Evolutionary conservation across 352 stramenopile species (phyloP).

Genomic region (Globisporangium orthogonon): DNA sequence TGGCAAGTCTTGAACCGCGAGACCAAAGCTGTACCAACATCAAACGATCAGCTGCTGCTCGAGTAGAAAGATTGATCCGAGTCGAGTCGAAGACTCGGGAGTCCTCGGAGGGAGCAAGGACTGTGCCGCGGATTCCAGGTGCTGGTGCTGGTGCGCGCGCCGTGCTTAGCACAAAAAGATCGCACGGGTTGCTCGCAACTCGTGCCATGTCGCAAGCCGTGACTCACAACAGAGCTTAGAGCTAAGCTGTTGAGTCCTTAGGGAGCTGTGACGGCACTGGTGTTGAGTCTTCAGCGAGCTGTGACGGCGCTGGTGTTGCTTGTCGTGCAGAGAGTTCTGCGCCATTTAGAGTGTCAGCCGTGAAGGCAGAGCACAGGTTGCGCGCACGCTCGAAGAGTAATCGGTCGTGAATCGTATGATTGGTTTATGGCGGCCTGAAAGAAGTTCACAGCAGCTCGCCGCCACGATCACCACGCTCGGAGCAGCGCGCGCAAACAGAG

Average conservation of each 20-base stretch:
- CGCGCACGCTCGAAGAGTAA: not conserved
- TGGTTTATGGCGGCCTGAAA: not conserved
- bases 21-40: no score
- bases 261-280: not conserved
- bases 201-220: not conserved
- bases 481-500: not conserved
- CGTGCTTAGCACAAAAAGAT: not conserved
- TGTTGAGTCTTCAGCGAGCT: not conserved
- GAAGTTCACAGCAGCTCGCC: not conserved
- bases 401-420: not conserved
- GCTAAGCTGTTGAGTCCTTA: not conserved
- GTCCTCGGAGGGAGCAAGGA: no score
- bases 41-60: no score
- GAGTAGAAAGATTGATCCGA: no score
- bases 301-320: not conserved
- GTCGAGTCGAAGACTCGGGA: not conserved
- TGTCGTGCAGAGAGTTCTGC: not conserved
- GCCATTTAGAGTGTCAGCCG: not conserved
- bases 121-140: not conserved
- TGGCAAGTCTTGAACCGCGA: no score
- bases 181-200: not conserved
- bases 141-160: not conserved
- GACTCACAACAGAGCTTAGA: no score
- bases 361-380: not conserved
- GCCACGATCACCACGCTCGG: not conserved